Base-by-base conservation (phyloP, 805 yeast genomes). In the Myxozyma monticola region DNA sequence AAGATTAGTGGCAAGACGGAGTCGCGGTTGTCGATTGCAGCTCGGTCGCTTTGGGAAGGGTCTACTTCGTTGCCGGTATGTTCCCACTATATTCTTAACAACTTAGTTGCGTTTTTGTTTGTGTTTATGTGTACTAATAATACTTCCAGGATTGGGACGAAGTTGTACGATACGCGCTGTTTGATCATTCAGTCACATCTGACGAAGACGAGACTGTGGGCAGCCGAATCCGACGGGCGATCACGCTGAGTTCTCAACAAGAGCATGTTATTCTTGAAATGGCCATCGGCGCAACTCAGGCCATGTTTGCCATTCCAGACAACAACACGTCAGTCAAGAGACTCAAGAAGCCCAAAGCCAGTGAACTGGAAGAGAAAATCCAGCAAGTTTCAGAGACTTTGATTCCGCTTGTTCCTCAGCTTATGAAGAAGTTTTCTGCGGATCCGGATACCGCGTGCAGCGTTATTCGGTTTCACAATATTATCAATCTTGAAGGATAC, bases 361-460 rank as follows among this genome's bases (percentile, higher is more conserved):
- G 34, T 3, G 57, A 39, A 15, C 45, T 37, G 14, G 51, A 44
- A 14, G 41, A 42, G n/a, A 30, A 24, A 5, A 37, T 20, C 14
- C 25, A 26, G 22, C 20, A 43, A 30, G 47, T 42, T 10, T 40
- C 51, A 8, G 57, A 47, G 20, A 43, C 20, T 25, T 34, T 62
- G 31, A 42, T 63, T 30, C 54, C 44, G 15, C 35, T 39, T 17
- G 31, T 60, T 26, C 63, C 65, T 8, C 33, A 44, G 26, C 53
- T 65, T 39, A 34, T 64, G 31, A 61, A 57, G 37, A 60, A 59
- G 40, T 62, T 58, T 50, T 41, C 49, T n/a, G 54, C 60, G 22
- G 56, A 57, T 25, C 58, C 63, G 1, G 59, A 47, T 18, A 42
- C 60, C 1, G 48, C 59, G 2, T 45, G 61, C 20, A 57, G 49